phyloP scores from a whole-genome alignment of 163 green algal genomes.

The Smithsoniella earleae region DNA sequence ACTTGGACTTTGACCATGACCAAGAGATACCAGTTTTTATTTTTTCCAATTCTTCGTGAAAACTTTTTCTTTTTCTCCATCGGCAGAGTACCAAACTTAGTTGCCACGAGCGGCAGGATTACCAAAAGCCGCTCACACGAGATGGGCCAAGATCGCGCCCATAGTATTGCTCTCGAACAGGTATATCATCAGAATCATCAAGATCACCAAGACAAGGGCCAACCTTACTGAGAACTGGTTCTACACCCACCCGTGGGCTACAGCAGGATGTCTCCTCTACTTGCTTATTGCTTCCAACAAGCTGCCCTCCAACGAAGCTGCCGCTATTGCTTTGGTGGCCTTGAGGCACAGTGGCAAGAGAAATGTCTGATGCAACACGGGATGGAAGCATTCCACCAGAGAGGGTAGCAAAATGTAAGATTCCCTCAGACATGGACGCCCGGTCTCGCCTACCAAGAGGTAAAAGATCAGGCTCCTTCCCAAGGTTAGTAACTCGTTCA shows the following conservation, averaged over 20 bases:
- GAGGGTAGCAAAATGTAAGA: not conserved
- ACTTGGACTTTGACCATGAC: not conserved
- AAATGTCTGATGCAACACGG: not conserved
- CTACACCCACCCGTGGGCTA: not conserved
- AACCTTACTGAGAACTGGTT: not conserved
- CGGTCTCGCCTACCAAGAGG: not conserved
- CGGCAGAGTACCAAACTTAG: too few relatives aligned
- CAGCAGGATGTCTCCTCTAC: not conserved
- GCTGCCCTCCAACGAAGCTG: too few relatives aligned
- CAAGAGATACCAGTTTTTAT: too few relatives aligned
- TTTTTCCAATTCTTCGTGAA: too few relatives aligned
- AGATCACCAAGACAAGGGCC: too few relatives aligned
- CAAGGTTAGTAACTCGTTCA: slow-evolving; percentile 14
- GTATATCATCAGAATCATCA: too few relatives aligned
- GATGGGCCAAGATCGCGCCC: not conserved
- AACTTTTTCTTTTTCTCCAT: too few relatives aligned
- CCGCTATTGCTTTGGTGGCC: not conserved
- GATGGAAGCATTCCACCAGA: not conserved
- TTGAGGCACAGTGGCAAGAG: too few relatives aligned
- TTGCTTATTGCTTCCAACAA: too few relatives aligned
- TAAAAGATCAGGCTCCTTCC: slow-evolving; percentile 6
- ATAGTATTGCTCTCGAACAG: too few relatives aligned
- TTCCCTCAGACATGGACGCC: slow-evolving; percentile 2
- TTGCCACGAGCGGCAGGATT: too few relatives aligned
- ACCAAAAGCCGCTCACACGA: not conserved